These are phyloP conservation scores for Mycena galericulata DNA, from an alignment of 768 basidiomycete genomes.

Conservation along the genomic window DNA sequence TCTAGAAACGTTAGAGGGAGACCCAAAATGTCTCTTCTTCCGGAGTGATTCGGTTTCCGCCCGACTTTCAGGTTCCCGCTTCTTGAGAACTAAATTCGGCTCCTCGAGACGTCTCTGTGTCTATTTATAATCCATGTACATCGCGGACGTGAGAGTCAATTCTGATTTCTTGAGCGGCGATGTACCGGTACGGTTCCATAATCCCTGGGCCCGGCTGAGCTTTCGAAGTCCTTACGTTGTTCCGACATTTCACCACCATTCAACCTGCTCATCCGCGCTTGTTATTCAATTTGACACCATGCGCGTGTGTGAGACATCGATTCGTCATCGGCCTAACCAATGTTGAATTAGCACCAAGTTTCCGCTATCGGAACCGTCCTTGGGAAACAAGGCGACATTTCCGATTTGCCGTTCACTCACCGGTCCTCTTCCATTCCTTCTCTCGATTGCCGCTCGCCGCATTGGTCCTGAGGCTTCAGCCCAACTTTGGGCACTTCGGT, in stretches of 20 bases:
- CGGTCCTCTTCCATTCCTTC: too few species aligned
- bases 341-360: too few species aligned
- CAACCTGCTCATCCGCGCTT: background rate
- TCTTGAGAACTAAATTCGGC: constrained; percentile 6
- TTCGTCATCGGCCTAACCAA: too few species aligned
- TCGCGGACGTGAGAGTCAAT: constrained; percentile 3
- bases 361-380: too few species aligned
- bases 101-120: background rate
- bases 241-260: constrained; percentile 1
- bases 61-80: constrained; percentile 8
- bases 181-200: background rate
- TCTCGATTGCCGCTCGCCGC: too few species aligned
- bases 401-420: background rate
- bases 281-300: too few species aligned
- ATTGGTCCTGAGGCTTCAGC: too few species aligned
- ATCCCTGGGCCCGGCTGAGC: background rate
- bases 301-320: too few species aligned
- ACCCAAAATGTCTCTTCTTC: too few species aligned
- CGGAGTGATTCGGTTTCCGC: too few species aligned
- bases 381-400: background rate
- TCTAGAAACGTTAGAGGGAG: too few species aligned
- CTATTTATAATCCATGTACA: background rate
- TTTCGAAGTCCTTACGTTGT: constrained; percentile 2
- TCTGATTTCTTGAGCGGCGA: background rate
- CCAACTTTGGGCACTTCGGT: too few species aligned